phyloP scores from a whole-genome alignment of 352 stramenopile species.

The Globisporangium canariense region DNA sequence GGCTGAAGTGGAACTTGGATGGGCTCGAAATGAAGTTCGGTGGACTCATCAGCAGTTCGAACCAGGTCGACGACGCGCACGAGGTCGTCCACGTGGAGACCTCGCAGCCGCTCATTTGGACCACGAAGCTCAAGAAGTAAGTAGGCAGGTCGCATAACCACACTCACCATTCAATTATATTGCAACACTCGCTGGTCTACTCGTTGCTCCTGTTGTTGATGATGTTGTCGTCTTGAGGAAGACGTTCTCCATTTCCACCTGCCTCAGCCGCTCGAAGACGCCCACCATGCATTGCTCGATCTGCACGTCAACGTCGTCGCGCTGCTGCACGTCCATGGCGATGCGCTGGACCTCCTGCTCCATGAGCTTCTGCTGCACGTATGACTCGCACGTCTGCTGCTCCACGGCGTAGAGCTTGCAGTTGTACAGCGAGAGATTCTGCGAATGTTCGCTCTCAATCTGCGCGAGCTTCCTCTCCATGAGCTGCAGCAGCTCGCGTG shows the following conservation, averaged over 20 bases:
- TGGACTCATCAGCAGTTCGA: conserved; percentile 82
- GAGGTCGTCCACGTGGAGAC: conserved; percentile 58
- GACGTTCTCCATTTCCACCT: conserved; percentile 47
- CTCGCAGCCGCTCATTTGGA: conserved; percentile 88
- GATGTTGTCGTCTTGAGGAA: conserved; percentile 23
- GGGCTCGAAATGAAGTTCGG: conserved; percentile 72
- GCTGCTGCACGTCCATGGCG: conserved; percentile 33
- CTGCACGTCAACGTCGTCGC: conserved; percentile 45
- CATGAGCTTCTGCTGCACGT: conserved; percentile 41
- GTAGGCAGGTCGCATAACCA: not conserved
- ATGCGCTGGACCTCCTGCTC: conserved; percentile 43
- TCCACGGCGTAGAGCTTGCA: conserved; percentile 46
- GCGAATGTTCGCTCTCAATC: conserved; percentile 35
- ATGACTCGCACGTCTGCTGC: conserved; percentile 53
- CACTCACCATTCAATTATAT: conserved; percentile 3
- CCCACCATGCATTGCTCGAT: conserved; percentile 56
- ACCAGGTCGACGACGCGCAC: conserved; percentile 51
- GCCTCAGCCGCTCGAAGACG: conserved; percentile 51
- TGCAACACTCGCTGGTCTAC: not conserved
- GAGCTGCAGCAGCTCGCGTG: conserved; percentile 32
- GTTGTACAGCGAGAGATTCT: conserved; percentile 40
- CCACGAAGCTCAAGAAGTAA: conserved; percentile 72
- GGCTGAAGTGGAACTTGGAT: conserved; percentile 88
- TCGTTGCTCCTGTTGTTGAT: not conserved
- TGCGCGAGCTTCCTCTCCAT: conserved; percentile 42